Base-by-base conservation (phyloP, 2,329 filamentous ascomycete species). In the Stromatinia cepivora region DNA sequence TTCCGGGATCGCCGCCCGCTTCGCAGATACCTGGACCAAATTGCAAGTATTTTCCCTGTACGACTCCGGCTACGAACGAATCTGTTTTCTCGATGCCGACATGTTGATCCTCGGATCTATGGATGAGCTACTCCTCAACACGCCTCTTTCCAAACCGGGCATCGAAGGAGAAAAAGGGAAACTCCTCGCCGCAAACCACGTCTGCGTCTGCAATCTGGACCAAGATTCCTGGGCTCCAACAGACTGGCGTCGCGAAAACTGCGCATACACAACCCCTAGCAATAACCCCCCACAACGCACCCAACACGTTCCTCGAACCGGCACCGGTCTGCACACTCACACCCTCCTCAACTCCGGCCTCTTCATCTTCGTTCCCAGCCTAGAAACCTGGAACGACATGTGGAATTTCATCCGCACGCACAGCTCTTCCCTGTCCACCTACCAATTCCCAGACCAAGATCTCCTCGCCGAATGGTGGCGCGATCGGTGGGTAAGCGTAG, bases 1-100 rank as follows among this genome's bases (percentile, higher is more conserved):
- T 9, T n/a, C 34, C 1, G 66, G 66, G 81, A 85, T 83, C 76
- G 92, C 95, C 79, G 87, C 89, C 66, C 89, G 92, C 74, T 96
- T 96, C 83, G 89, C 91, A 80, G 92, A 95, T 79, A 92, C 90
- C 82, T 97, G 92, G 92, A 92, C 86, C 80, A 97, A 96, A 81
- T 86, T 97, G 25, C 86, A 88, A 25, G 88, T 90, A 10, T 97
- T 95, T 78, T 87, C 86, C 11, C 83, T 28, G 6, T 42, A 71
- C 36, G 84, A 84, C 34, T 87, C 93, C 78, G 69, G 67, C 13
- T 96, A 92, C 34, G 84, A 88, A 42, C 87, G 92, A 58, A 86
- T 96, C 45, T 90, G 94, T 39, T 90, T 92, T 79, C 84, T 97
- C 61, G 93, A 97, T 81, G 90, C 90, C 74, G 93, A 97, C 81